Base-by-base conservation (phyloP, 179 eudicot genomes). In the Camellia oleifera region DNA sequence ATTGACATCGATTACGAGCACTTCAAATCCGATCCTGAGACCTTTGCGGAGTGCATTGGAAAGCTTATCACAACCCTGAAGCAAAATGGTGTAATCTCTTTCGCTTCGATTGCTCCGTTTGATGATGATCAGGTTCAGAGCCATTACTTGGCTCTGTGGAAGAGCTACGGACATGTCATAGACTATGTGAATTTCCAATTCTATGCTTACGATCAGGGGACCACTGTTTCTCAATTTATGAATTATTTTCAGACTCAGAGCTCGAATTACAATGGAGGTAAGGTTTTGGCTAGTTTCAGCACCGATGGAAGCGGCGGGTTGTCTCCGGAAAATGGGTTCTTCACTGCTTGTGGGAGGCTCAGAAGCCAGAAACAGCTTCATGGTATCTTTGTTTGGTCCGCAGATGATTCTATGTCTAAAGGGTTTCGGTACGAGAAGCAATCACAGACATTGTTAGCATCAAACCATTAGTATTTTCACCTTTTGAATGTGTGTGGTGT, bases 1-100 rank as follows among this genome's bases (percentile, higher is more conserved):
- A 83, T 91, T 46, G 91, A 91, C 75, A 86, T 90, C 62, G 94
- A 91, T 40, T 91, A 89, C 60, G 93, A 91, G 79, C 90, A 87
- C 56, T 91, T 87, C 67, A 77, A 85, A 45, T 76, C 85, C 4
- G 79, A 84, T 65, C 80, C 84, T 0, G 15, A 74, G 1, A 87
- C 82, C 1, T 91, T 88, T 26, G 77, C 91, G 0, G 80, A 91
- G 77, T 90, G 94, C 76, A 88, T 91, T 4, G 94, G 93, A 12
- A 84, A 46, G 53, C 84, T 90, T 14, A 87, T 90, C 48, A 82
- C 83, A 7, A 81, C 60, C 10, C 89, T 91, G 1, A 91, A 91
- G 73, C 66, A 80, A 46, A 79, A 82, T 14, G 64, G 77, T 12
- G 50, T 85, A 56, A 83, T 91, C 18, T 83, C 88, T 42, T 91